These are phyloP conservation scores for Rhizophora mangle DNA, from an alignment of 345 rosid genomes.

Conservation along the genomic window DNA sequence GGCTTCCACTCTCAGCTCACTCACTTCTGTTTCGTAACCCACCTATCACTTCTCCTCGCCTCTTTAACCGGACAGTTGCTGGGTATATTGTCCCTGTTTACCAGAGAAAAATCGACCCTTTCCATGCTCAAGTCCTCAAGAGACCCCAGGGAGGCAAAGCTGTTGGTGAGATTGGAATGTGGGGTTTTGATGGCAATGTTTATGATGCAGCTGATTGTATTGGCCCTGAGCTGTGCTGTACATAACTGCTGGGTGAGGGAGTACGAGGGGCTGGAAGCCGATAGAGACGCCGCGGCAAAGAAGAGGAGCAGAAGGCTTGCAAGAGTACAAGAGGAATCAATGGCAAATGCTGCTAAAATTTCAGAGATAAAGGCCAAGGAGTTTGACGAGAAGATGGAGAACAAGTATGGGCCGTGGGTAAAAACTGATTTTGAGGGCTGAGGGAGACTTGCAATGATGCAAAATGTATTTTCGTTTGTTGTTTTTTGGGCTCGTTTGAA, in stretches of 20 bases:
- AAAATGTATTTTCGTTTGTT: background rate
- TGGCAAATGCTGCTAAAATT: constrained; percentile 39
- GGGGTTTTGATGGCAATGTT: constrained; percentile 58
- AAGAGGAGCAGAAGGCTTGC: constrained; percentile 45
- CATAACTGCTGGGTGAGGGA: constrained; percentile 54
- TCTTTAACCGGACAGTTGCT: constrained; percentile 44
- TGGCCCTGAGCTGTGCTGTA: constrained; percentile 45
- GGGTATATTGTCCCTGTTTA: constrained; percentile 36
- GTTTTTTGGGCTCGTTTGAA: constrained; percentile 1
- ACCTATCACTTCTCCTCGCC: constrained; percentile 45
- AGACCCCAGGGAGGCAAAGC: constrained; percentile 54
- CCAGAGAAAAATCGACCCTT: constrained; percentile 46
- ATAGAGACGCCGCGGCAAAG: constrained; percentile 41
- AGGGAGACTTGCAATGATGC: background rate
- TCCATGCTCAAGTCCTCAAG: constrained; percentile 40
- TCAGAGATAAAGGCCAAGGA: constrained; percentile 40
- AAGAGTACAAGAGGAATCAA: constrained; percentile 48
- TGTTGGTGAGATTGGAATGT: constrained; percentile 61
- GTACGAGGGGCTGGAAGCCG: constrained; percentile 44
- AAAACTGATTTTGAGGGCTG: constrained; percentile 57
- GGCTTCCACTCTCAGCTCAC: constrained; percentile 51
- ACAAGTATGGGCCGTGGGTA: constrained; percentile 48
- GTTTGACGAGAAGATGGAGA: constrained; percentile 44
- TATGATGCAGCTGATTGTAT: constrained; percentile 39
- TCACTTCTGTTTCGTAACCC: constrained; percentile 49